phyloP scores from a whole-genome alignment of 495 filamentous ascomycete genomes.

The Clavariopsis aquatica region DNA sequence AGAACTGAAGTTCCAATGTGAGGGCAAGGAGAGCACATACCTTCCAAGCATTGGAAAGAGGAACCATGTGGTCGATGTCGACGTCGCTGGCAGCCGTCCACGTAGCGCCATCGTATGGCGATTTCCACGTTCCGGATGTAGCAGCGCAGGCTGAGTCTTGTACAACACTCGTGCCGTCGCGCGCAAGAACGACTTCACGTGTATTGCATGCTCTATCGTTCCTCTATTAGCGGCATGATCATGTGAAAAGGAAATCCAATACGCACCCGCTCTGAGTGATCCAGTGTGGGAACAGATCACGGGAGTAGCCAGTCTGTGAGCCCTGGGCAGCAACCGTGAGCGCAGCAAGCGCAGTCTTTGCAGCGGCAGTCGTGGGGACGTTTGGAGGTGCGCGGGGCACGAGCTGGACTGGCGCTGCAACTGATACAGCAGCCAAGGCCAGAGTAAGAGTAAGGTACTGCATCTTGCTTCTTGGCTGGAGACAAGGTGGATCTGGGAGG shows the following conservation, averaged over 20 bases:
- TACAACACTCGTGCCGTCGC: slow-evolving; percentile 63
- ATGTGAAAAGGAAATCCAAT: slow-evolving; percentile 46
- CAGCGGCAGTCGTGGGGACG: slow-evolving; percentile 58
- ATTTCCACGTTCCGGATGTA: slow-evolving; percentile 62
- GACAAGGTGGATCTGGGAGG: neutral
- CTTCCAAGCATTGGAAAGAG: slow-evolving; percentile 73
- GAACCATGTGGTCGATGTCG: slow-evolving; percentile 77
- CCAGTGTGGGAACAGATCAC: slow-evolving; percentile 70
- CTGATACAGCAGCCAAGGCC: slow-evolving; percentile 6
- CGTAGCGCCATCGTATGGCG: slow-evolving; percentile 67
- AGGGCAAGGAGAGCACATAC: slow-evolving; percentile 43
- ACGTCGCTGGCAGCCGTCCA: slow-evolving; percentile 68
- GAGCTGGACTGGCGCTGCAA: slow-evolving; percentile 4
- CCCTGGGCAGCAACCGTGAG: slow-evolving; percentile 57
- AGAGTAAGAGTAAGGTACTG: slow-evolving; percentile 6
- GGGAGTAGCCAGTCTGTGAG: slow-evolving; percentile 58
- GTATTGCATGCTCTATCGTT: slow-evolving; percentile 34
- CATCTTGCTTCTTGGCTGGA: neutral
- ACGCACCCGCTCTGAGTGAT: slow-evolving; percentile 57
- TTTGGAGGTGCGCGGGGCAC: slow-evolving; percentile 51
- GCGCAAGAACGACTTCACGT: slow-evolving; percentile 67
- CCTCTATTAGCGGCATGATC: neutral
- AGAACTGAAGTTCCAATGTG: neutral
- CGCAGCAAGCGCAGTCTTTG: slow-evolving; percentile 55
- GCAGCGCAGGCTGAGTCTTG: slow-evolving; percentile 55